A percentile compares a stretch with the other conserved stretches of the same genome.
These are phyloP conservation scores for Plectosphaerella cucumerina DNA, from an alignment of 2,329 filamentous ascomycete genomes.

Conservation along the genomic window DNA sequence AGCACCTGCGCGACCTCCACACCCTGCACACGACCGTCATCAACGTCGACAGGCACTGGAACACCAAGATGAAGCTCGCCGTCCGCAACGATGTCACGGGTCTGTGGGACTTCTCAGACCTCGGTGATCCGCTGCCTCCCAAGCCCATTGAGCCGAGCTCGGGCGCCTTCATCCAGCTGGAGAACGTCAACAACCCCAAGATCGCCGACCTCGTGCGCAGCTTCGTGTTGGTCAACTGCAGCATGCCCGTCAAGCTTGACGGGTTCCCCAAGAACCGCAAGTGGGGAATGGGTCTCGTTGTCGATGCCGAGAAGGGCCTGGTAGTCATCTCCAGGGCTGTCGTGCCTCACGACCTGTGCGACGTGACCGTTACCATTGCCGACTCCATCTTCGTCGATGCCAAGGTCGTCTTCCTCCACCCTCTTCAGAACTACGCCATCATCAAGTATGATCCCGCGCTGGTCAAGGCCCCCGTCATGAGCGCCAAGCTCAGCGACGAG, in stretches of 20 bases:
- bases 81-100: slow-evolving; percentile 86
- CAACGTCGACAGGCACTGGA: slow-evolving; percentile 93
- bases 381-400: slow-evolving; percentile 93
- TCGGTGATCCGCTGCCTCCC: slow-evolving; percentile 76
- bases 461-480: slow-evolving; percentile 90
- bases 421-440: slow-evolving; percentile 93
- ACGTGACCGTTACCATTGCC: slow-evolving; percentile 93
- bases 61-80: slow-evolving; percentile 88
- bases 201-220: slow-evolving; percentile 93
- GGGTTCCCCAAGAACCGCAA: slow-evolving; percentile 95
- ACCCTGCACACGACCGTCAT: slow-evolving; percentile 91
- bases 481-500: slow-evolving; percentile 75
- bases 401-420: slow-evolving; percentile 93
- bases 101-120: slow-evolving; percentile 88
- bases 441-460: slow-evolving; percentile 91
- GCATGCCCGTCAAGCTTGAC: slow-evolving; percentile 93
- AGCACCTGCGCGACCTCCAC: slow-evolving; percentile 90
- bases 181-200: slow-evolving; percentile 80
- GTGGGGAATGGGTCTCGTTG: slow-evolving; percentile 94
- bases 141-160: slow-evolving; percentile 67
- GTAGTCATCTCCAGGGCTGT: slow-evolving; percentile 93
- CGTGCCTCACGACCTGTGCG: slow-evolving; percentile 93
- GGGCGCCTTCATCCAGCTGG: slow-evolving; percentile 88
- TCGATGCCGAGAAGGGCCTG: slow-evolving; percentile 92
- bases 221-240: slow-evolving; percentile 89